A percentile compares a stretch with the other conserved stretches of the same genome.
Evolutionary conservation across 2,329 filamentous ascomycete species (phyloP).

Genomic region (Drechmeria coniospora): DNA sequence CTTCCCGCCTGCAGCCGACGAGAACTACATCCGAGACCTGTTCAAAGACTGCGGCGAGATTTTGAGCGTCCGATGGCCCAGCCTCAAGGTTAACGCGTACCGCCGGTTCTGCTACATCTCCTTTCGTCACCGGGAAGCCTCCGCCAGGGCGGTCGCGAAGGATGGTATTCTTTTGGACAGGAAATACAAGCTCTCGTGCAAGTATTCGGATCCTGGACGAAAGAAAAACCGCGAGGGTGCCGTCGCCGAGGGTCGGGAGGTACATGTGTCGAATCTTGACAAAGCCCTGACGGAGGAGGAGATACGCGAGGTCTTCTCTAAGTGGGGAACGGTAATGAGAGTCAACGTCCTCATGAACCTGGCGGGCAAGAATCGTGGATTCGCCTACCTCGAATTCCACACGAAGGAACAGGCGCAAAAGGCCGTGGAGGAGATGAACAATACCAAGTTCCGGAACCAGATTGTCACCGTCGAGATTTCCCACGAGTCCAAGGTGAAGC

Average conservation of each 20-base stretch:
- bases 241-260: slow-evolving; percentile 71
- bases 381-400: slow-evolving; percentile 65
- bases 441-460: slow-evolving; percentile 51
- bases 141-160: slow-evolving; percentile 55
- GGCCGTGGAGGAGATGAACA: slow-evolving; percentile 53
- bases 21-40: slow-evolving; percentile 49
- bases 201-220: slow-evolving; percentile 68
- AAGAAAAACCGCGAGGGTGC: slow-evolving; percentile 71
- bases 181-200: slow-evolving; percentile 53
- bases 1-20: slow-evolving; percentile 65
- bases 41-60: slow-evolving; percentile 69
- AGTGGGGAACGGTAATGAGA: slow-evolving; percentile 60
- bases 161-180: slow-evolving; percentile 56
- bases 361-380: slow-evolving; percentile 57
- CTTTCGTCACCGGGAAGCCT: slow-evolving; percentile 56
- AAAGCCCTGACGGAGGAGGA: slow-evolving; percentile 49
- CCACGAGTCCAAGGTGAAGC: slow-evolving; percentile 39
- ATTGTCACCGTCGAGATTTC: slow-evolving; percentile 52
- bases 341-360: slow-evolving; percentile 56
- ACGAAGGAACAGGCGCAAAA: slow-evolving; percentile 52
- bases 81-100: slow-evolving; percentile 73
- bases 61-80: slow-evolving; percentile 76
- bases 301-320: slow-evolving; percentile 52
- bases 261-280: slow-evolving; percentile 61
- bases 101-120: slow-evolving; percentile 93